Base-by-base conservation (phyloP, 495 filamentous ascomycete genomes). In the Apodospora peruviana region DNA sequence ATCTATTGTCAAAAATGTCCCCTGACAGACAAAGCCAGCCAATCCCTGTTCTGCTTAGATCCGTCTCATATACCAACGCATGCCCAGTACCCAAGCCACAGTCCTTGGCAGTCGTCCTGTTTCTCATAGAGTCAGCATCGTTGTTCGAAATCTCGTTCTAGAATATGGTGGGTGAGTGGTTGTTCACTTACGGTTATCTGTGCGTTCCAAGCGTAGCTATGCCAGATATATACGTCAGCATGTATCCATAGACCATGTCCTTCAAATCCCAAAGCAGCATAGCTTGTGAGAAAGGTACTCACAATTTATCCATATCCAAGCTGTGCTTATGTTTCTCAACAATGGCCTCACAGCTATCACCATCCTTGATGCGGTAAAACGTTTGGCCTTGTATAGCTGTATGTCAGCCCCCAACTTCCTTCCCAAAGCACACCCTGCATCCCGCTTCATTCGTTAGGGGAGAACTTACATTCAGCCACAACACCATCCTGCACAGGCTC, bases 61-160 rank as follows among this genome's bases (percentile, higher is more conserved):
- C n/a, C n/a, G n/a, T n/a, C 32, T 48, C 22, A 53, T 7, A 47
- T 18, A 10, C 50, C 50, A 2, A 53, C 50, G 10, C 50, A 53
- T 7, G 48, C 34, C 50, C 45, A 53, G 17, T 53, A n/a, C 9
- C 42, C 50, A 21, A 47, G 45, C 39, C 39, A 43, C 25, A 53
- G 45, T 14, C 45, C 45, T 19, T 53, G 50, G 21, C 45, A 47
- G 20, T 47, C 45, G n/a, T 17, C 45, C 35, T 45, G 43, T 16
- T 18, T 20, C n/a, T 11, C 20, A 4, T 14, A 3, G 40, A 11
- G 16, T 45, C 8, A 34, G 25, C 43, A 20, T 43, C 17, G n/a
- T 10, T 10, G n/a, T 17, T 18, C 9, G 17, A 12, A 1, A 17
- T 2, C 8, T 9, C n/a, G 19, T 10, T 9, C 37, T 3, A 18